Percentiles rank a stretch among this genome's conserved stretches.
phyloP scores from a whole-genome alignment of 2,329 filamentous ascomycete genomes.

The Elsinoe ampelina region DNA sequence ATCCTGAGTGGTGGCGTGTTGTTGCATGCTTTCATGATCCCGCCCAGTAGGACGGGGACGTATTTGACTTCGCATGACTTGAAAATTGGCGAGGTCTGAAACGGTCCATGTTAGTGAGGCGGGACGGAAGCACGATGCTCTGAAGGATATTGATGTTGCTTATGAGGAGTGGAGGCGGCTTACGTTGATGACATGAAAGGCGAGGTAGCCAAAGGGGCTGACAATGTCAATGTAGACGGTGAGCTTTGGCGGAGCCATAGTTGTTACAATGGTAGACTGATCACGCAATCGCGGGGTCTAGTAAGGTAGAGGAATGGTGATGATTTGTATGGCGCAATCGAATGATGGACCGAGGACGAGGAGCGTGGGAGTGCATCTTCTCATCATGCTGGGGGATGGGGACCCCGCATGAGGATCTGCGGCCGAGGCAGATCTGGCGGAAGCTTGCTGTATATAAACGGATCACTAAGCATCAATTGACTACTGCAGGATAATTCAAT shows the following conservation, averaged over 20 bases:
- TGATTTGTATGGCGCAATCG: background rate
- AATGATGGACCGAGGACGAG: background rate
- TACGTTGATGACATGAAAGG: constrained; percentile 47
- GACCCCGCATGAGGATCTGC: background rate
- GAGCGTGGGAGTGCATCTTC: background rate
- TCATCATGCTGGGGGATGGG: background rate
- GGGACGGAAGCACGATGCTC: no score
- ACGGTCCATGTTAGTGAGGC: no score
- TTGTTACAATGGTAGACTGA: background rate
- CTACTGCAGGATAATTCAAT: background rate
- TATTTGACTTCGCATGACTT: constrained; percentile 46
- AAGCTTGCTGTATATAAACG: background rate
- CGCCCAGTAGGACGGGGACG: constrained; percentile 51
- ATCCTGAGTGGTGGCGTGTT: constrained; percentile 48
- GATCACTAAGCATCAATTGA: background rate
- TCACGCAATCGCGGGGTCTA: background rate
- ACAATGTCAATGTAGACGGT: constrained; percentile 52
- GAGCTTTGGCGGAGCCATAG: constrained; percentile 42
- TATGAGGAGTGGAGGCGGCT: constrained; percentile 17
- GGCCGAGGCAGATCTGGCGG: background rate
- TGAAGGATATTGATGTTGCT: no score
- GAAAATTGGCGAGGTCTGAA: constrained; percentile 49
- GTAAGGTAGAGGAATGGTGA: background rate
- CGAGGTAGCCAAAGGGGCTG: constrained; percentile 52
- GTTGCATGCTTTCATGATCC: constrained; percentile 47